Percentiles rank a stretch among this genome's conserved stretches.
Conservation (phyloP, 495 filamentous ascomycete species). For the Cercophora scortea region DNA sequence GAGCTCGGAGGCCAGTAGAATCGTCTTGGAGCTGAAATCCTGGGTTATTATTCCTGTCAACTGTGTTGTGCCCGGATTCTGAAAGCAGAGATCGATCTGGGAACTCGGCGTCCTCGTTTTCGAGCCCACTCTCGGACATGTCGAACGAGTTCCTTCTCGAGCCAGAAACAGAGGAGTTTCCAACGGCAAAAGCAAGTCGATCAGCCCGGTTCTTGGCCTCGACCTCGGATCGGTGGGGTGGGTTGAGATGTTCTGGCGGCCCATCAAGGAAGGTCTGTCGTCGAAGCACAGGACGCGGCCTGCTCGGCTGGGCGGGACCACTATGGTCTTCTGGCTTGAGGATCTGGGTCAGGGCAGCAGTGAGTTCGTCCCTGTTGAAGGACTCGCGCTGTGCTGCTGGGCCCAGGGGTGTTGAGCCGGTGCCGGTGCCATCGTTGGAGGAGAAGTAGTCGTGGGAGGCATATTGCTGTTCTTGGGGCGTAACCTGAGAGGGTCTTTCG, state of each 20-base stretch:
- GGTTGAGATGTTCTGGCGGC: background rate
- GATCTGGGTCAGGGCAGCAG: constrained; percentile 15
- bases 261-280: constrained; percentile 7
- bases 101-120: background rate
- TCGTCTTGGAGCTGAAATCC: constrained; percentile 5
- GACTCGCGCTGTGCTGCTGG: constrained; percentile 10
- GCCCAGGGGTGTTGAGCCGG: constrained; percentile 2
- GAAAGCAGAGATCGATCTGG: constrained; percentile 3
- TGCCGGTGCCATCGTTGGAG: constrained; percentile 5
- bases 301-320: constrained; percentile 7
- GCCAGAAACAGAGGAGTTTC: constrained; percentile 23
- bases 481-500: constrained; percentile 1
- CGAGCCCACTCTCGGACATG: constrained; percentile 4
- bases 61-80: background rate
- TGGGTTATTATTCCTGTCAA: background rate
- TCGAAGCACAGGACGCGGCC: constrained; percentile 21
- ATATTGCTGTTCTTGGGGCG: constrained; percentile 5
- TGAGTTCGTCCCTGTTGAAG: constrained; percentile 18
- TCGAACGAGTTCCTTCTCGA: constrained; percentile 24
- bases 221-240: constrained; percentile 16
- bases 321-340: constrained; percentile 10
- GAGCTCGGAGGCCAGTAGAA: constrained; percentile 3
- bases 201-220: constrained; percentile 27
- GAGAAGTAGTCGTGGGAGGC: constrained; percentile 16
- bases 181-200: constrained; percentile 23